Evolutionary conservation across 2,329 filamentous ascomycete species (phyloP), one percentile per base, ranked within the genome.

Genomic region (Hypoxylon sp.): DNA sequence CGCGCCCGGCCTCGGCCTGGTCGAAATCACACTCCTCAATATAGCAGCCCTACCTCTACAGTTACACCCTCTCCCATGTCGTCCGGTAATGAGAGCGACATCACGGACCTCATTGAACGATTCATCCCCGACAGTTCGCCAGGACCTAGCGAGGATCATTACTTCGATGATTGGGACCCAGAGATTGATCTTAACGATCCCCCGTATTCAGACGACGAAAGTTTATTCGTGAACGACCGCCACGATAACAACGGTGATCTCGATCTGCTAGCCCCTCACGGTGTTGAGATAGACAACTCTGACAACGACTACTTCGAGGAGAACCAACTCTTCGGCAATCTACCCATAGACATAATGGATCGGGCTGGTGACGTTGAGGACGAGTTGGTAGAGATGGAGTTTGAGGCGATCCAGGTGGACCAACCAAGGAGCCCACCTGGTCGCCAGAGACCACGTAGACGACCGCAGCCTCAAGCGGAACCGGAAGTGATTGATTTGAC

Each of bases 401-500:
- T 76, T 27, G 71, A 76, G n/a, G 66, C 63, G 10, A 61, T 77
- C 21, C 71, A 75, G 2, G 42, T 77, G 15, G 58, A 42, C 13
- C 53, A 46, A 7, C 57, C 57, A 48, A 50, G 52, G 29, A 69
- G 53, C 50, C 57, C 37, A 29, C 48, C 47, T 44, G 47, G 39
- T 19, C 66, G 44, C 31, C 64, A 51, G 51, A 54, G 59, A 56
- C 15, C 39, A 44, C 39, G 47, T 35, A 53, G 62, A 60, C 47
- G 57, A 13, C 51, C 11, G 5, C 61, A 64, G 13, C 64, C 48
- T n/a, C 67, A 48, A 44, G 56, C 53, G 6, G 31, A 69, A 29
- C 73, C 71, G 0, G 65, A 74, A 19, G 55, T 77, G 1, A 77
- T 77, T 21, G 75, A 77, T 37, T 67, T 77, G 2, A 77, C 75